Evolutionary conservation across 805 yeast genomes (phyloP).

Genomic region (Wickerhamomyces subpelliculosus): DNA sequence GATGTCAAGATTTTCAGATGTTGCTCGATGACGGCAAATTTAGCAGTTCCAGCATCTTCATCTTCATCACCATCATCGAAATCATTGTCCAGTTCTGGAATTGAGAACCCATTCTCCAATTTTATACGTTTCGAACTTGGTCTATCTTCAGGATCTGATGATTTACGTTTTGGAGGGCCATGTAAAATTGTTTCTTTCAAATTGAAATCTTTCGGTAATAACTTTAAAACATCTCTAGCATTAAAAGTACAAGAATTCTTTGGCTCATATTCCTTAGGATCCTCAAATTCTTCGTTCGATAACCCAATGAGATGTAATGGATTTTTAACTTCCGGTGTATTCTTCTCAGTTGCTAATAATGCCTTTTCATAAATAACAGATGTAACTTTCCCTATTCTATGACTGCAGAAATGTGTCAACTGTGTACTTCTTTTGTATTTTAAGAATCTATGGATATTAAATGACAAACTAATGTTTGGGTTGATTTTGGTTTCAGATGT

Average conservation of each 20-base stretch:
- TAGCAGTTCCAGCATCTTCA: conserved; percentile 23
- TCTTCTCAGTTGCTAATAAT: conserved; percentile 51
- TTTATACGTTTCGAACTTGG: conserved; percentile 31
- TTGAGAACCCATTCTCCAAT: conserved; percentile 31
- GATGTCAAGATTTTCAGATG: conserved; percentile 66
- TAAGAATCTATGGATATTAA: conserved; percentile 61
- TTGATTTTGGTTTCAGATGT: conserved; percentile 38
- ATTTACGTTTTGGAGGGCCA: conserved; percentile 29
- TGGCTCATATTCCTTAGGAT: conserved; percentile 23
- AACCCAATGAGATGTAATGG: conserved; percentile 42
- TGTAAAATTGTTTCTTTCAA: conserved; percentile 39
- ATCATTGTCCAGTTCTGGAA: too few species aligned
- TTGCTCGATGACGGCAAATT: conserved; percentile 36
- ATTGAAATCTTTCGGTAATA: conserved; percentile 35
- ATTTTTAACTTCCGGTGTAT: conserved; percentile 35
- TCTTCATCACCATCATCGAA: conserved; percentile 21
- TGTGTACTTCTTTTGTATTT: conserved; percentile 60
- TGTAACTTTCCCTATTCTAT: conserved; percentile 64
- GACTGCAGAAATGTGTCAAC: conserved; percentile 53
- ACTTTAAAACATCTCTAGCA: conserved; percentile 36
- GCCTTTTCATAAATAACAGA: conserved; percentile 56
- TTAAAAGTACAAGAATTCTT: conserved; percentile 27
- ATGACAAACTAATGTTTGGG: conserved; percentile 43
- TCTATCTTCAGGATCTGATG: conserved; percentile 20
- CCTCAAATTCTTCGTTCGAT: conserved; percentile 37